A percentile compares a stretch with the other conserved stretches of the same genome.
These are phyloP conservation scores for Thalassiosira profunda DNA, from an alignment of 108 stramenopile genomes.

Conservation along the genomic window DNA sequence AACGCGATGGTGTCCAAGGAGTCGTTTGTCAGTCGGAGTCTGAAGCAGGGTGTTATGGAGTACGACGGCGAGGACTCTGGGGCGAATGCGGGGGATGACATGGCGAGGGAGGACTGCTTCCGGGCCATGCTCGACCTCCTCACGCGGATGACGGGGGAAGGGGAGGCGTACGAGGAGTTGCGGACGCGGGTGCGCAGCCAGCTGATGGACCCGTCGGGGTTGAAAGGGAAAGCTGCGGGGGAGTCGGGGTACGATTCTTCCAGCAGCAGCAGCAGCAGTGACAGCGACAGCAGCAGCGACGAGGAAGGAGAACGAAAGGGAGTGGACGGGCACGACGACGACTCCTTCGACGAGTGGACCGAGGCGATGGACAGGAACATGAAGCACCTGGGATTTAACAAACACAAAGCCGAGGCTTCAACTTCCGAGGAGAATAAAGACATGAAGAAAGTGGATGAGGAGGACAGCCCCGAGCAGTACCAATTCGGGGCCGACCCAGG, in stretches of 20 bases:
- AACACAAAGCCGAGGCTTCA: neutral
- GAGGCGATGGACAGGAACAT: slow-evolving; percentile 27
- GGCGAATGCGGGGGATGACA: neutral
- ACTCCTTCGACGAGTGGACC: slow-evolving; percentile 29
- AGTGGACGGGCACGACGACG: slow-evolving; percentile 22
- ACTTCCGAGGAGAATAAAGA: slow-evolving; percentile 2
- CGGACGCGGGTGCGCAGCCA: slow-evolving; percentile 45
- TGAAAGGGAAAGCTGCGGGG: too few relatives aligned
- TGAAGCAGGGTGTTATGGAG: slow-evolving; percentile 40
- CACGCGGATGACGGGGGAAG: slow-evolving; percentile 59
- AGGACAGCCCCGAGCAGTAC: slow-evolving; percentile 40
- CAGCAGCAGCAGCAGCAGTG: slow-evolving; percentile 24
- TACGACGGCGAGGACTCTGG: slow-evolving; percentile 14
- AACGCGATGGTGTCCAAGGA: slow-evolving; percentile 26
- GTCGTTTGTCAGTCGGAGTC: slow-evolving; percentile 23
- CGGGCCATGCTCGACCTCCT: slow-evolving; percentile 61
- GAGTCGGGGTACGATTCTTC: too few relatives aligned
- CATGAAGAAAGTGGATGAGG: neutral
- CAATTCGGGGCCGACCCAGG: slow-evolving; percentile 66
- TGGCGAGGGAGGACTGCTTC: slow-evolving; percentile 45
- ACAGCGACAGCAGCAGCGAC: slow-evolving; percentile 17
- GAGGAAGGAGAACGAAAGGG: slow-evolving; percentile 12
- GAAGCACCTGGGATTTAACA: slow-evolving; percentile 23
- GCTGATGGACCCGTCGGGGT: slow-evolving; percentile 1
- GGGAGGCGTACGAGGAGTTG: slow-evolving; percentile 59